Evolutionary conservation across 305 asterid genomes (phyloP).

Genomic region (Fraxinus greggii): DNA sequence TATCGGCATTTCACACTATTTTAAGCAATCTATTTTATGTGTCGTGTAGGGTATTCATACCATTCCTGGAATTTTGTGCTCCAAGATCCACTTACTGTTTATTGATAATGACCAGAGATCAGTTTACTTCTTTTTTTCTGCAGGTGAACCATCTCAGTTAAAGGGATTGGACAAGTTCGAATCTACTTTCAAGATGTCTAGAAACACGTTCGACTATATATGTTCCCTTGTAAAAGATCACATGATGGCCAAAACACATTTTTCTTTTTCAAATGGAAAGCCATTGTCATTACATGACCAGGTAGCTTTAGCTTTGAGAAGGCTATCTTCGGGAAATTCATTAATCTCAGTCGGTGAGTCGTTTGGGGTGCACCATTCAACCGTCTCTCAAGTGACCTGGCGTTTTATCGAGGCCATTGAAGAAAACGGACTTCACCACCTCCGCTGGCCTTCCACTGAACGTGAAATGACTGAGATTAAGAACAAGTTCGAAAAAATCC

Average conservation of each 20-base stretch:
- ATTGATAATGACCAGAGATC: background rate
- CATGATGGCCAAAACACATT: slow-evolving; percentile 70
- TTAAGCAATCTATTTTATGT: background rate
- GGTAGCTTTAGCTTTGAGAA: slow-evolving; percentile 73
- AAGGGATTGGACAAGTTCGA: slow-evolving; percentile 49
- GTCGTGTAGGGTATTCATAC: background rate
- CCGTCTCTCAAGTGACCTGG: slow-evolving; percentile 91
- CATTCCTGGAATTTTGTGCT: background rate
- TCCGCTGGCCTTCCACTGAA: slow-evolving; percentile 71
- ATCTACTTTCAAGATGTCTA: slow-evolving; percentile 62
- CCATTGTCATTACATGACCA: slow-evolving; percentile 73
- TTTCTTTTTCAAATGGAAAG: slow-evolving; percentile 57
- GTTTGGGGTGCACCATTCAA: slow-evolving; percentile 76
- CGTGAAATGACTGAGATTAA: slow-evolving; percentile 42
- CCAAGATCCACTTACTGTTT: background rate
- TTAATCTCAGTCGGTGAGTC: slow-evolving; percentile 76
- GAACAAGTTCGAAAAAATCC: slow-evolving; percentile 52
- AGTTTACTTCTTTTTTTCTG: slow-evolving; percentile 18
- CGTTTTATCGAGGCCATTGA: slow-evolving; percentile 91
- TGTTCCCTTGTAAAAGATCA: slow-evolving; percentile 68
- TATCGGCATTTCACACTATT: background rate
- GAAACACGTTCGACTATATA: slow-evolving; percentile 69
- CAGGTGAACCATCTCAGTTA: slow-evolving; percentile 60
- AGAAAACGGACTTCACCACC: slow-evolving; percentile 57
- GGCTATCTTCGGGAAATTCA: slow-evolving; percentile 84